phyloP scores from a whole-genome alignment of 768 basidiomycete genomes.

The Boletus rubropictus region DNA sequence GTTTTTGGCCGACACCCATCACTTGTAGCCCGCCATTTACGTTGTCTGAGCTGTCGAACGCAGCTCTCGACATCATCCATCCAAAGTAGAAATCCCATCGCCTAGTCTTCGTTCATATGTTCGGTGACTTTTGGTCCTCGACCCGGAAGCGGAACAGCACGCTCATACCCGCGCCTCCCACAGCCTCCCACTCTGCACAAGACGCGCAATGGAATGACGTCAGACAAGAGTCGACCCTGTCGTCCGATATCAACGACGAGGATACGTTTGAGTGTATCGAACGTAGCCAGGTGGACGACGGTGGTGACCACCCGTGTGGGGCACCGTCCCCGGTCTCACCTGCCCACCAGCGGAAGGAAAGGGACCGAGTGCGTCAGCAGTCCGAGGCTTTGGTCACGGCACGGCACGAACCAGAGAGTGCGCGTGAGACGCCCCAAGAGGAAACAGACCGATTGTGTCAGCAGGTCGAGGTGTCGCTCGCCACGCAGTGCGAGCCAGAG shows the following conservation, averaged over 20 bases:
- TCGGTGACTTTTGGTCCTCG: conserved; percentile 6
- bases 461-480: conserved; percentile 12
- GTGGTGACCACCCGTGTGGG: neutral
- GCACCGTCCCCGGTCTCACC: no score
- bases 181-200: neutral
- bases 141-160: conserved; percentile 17
- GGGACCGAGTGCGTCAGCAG: neutral
- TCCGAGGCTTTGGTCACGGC: neutral
- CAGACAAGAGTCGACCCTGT: conserved; percentile 9
- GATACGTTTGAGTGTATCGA: conserved; percentile 13
- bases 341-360: no score
- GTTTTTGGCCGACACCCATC: no score
- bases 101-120: no score
- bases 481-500: conserved; percentile 14
- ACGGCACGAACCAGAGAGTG: no score
- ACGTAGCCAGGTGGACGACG: conserved; percentile 17
- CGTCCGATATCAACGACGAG: conserved; percentile 15
- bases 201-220: conserved; percentile 24
- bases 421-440: conserved; percentile 2
- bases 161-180: conserved; percentile 12
- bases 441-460: conserved; percentile 9
- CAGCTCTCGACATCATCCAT: no score
- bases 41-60: no score
- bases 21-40: no score
- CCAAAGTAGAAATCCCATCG: no score